These are phyloP conservation scores for Cryomyces antarcticus DNA, from an alignment of 495 filamentous ascomycete species.

Conservation along the genomic window DNA sequence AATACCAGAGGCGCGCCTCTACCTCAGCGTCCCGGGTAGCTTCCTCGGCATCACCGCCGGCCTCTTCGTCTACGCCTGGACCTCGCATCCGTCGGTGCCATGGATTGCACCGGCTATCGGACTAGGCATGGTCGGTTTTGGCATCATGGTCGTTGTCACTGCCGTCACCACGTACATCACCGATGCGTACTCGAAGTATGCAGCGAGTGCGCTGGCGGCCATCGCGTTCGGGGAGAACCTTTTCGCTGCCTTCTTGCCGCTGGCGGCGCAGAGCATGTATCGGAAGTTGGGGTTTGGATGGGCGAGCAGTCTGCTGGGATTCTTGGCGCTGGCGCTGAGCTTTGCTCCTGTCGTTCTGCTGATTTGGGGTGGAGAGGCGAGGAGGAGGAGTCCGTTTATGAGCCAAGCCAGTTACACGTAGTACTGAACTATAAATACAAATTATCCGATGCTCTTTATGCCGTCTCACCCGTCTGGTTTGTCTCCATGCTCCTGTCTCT, in stretches of 20 bases:
- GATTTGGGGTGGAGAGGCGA: constrained; percentile 8
- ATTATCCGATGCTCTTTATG: too few species aligned
- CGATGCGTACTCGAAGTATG: constrained; percentile 21
- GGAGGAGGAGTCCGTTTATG: constrained; percentile 18
- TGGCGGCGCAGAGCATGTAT: constrained; percentile 18
- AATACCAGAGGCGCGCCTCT: constrained; percentile 13
- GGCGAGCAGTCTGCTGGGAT: constrained; percentile 16
- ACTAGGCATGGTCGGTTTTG: constrained; percentile 10
- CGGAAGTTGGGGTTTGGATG: constrained; percentile 16
- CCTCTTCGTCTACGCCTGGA: constrained; percentile 14
- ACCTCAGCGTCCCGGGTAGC: constrained; percentile 7
- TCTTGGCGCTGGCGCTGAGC: constrained; percentile 16
- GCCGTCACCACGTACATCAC: constrained; percentile 16
- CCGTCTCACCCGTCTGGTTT: too few species aligned
- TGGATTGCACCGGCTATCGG: constrained; percentile 13
- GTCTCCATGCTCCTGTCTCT: too few species aligned
- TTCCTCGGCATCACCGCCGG: constrained; percentile 11
- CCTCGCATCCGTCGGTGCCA: constrained; percentile 5
- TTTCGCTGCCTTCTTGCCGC: constrained; percentile 20
- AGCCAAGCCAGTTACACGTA: neutral
- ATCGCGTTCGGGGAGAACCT: constrained; percentile 19
- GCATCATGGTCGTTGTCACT: constrained; percentile 9
- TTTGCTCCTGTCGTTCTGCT: constrained; percentile 16
- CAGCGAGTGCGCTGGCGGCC: constrained; percentile 19
- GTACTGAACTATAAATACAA: too few species aligned